These are phyloP conservation scores for Tuber indicum DNA, from an alignment of 495 filamentous ascomycete species.

Conservation along the genomic window DNA sequence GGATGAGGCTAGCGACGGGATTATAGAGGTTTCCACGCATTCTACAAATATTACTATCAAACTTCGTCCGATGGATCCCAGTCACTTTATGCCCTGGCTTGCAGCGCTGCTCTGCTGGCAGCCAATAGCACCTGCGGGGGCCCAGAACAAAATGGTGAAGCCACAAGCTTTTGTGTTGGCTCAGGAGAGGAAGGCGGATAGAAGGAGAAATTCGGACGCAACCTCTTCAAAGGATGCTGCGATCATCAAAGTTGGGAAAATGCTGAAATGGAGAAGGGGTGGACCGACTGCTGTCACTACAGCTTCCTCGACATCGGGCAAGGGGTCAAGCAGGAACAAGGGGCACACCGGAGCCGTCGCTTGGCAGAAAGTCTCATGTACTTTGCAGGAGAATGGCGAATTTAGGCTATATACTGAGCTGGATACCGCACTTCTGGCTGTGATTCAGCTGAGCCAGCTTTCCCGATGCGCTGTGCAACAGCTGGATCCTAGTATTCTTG, in stretches of 20 bases:
- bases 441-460: constrained; percentile 83
- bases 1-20: constrained; percentile 62
- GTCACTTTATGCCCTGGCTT: constrained; percentile 85
- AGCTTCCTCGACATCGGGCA: constrained; percentile 25
- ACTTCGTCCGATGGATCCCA: constrained; percentile 63
- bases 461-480: constrained; percentile 83
- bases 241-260: constrained; percentile 95
- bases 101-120: constrained; percentile 93
- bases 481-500: constrained; percentile 82
- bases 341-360: constrained; percentile 47
- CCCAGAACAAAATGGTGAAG: constrained; percentile 67
- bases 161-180: constrained; percentile 50
- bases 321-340: constrained; percentile 18
- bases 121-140: constrained; percentile 69
- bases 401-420: constrained; percentile 83
- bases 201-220: constrained; percentile 56
- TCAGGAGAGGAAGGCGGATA: constrained; percentile 50
- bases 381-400: constrained; percentile 88
- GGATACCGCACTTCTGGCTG: constrained; percentile 67
- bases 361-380: constrained; percentile 87
- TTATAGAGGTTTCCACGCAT: constrained; percentile 66
- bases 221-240: constrained; percentile 64
- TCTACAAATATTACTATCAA: constrained; percentile 64
- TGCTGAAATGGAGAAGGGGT: constrained; percentile 80
- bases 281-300: constrained; percentile 45